Conservation (phyloP, 768 basidiomycete genomes). For the Rhizopogon sp. region DNA sequence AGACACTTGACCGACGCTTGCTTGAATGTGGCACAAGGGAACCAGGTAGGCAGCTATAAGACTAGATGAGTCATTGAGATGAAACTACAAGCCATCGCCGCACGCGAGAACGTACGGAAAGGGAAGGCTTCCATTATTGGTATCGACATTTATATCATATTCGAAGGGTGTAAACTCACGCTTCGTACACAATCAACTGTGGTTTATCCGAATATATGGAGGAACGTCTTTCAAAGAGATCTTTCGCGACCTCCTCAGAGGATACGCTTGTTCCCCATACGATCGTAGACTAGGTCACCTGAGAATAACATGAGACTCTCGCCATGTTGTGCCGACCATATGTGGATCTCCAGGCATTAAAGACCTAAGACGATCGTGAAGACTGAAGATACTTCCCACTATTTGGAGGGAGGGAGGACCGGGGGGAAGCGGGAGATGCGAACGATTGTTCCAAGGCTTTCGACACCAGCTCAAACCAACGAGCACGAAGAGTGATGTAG, state of each 20-base stretch:
- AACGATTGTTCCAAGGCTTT: too few species aligned
- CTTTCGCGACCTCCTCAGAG: slow-evolving; percentile 24
- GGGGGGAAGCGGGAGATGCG: slow-evolving; percentile 6
- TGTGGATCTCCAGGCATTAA: slow-evolving; percentile 7
- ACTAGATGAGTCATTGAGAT: neutral
- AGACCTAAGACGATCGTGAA: slow-evolving; percentile 1
- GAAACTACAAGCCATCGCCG: too few species aligned
- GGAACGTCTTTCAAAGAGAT: slow-evolving; percentile 33
- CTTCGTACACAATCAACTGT: neutral
- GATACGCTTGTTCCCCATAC: slow-evolving; percentile 20
- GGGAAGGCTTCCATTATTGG: too few species aligned
- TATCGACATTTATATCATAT: too few species aligned
- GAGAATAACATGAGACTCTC: too few species aligned
- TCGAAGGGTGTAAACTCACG: neutral
- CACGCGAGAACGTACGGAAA: too few species aligned
- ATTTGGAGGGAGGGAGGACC: slow-evolving; percentile 13
- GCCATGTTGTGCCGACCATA: slow-evolving; percentile 6
- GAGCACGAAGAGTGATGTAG: too few species aligned
- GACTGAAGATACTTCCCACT: slow-evolving; percentile 12
- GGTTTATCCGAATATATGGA: slow-evolving; percentile 33
- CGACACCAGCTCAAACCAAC: too few species aligned
- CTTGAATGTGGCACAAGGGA: slow-evolving; percentile 32
- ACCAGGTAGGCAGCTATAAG: slow-evolving; percentile 21
- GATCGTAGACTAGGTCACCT: slow-evolving; percentile 27
- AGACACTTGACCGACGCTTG: slow-evolving; percentile 19